Evolutionary conservation across 768 basidiomycete genomes (phyloP), one percentile per base, ranked within the genome.

Genomic region (Agaricus blazei): DNA sequence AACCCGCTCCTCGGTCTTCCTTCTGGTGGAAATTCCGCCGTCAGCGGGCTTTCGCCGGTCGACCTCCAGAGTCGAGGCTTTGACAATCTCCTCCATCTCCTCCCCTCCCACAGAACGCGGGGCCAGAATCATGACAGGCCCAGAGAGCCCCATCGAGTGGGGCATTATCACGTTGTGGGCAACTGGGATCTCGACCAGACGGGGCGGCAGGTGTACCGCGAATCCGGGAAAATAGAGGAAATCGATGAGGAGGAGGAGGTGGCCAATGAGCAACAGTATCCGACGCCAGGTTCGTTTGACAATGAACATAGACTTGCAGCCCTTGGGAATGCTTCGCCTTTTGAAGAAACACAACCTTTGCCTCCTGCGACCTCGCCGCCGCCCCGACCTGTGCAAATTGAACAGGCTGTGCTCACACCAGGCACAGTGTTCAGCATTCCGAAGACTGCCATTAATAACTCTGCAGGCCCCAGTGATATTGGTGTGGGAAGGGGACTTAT

Each of bases 161-260:
- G 49, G 7, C 29, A 56, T 19, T 56, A 49, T 37, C 48, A 56
- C 31, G 51, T 63, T 28, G 67, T 65, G 47, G 62, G 62, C n/a
- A 66, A 62, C 24, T 70, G 67, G 69, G 61, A 52, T 27, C 58
- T 50, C 27, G 67, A 66, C 50, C 60, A 58, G 19, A 56, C 60
- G 26, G 69, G 65, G 11, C 53, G 55, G 23, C 60, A 61, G 42
- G 48, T 51, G 29, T 67, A 63, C 54, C 49, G 64, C 15, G 67
- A 58, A 50, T 62, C 62, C 29, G 67, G 64, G 8, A 67, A 59
- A 55, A 66, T 71, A 28, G 70, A 69, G 52, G 70, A 71, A 57
- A 62, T 69, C 24, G 28, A 48, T 36, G 50, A 58, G 23, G 65
- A 65, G 41, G 62, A 64, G 15, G 64, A 62, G 36, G 48, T 58